phyloP scores from a whole-genome alignment of 768 basidiomycete genomes.

The Mycena vitilis region DNA sequence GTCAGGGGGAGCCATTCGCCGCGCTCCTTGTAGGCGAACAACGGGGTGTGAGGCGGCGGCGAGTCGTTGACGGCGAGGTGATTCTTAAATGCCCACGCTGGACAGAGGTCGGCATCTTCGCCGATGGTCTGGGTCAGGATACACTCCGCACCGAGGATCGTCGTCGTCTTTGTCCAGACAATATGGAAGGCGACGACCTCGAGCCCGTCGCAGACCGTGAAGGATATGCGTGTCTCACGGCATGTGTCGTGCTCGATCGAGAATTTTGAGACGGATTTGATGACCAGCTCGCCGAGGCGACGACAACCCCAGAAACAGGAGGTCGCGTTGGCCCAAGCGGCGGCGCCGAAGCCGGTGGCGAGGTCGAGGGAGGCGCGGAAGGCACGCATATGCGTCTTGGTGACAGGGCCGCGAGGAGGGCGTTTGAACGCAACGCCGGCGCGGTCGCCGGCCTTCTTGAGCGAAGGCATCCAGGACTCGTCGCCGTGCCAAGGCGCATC shows the following conservation, averaged over 20 bases:
- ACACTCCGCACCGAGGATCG: background rate
- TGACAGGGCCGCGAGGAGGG: conserved; percentile 14
- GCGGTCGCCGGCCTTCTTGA: conserved; percentile 8
- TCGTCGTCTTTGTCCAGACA: background rate
- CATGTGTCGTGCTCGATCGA: background rate
- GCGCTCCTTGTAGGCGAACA: background rate
- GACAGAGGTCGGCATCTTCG: background rate
- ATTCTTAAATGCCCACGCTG: background rate
- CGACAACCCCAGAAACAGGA: background rate
- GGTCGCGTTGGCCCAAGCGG: background rate
- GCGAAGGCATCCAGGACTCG: background rate
- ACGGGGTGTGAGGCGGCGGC: background rate
- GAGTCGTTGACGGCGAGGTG: background rate
- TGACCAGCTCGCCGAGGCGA: background rate
- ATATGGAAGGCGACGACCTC: conserved; percentile 1
- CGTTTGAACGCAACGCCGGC: conserved; percentile 12
- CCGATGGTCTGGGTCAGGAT: background rate
- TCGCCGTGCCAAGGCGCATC: background rate
- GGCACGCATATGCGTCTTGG: conserved; percentile 1
- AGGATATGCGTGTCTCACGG: background rate
- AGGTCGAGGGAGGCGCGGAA: background rate
- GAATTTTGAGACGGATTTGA: background rate
- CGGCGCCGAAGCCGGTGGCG: background rate
- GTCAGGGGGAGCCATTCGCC: background rate
- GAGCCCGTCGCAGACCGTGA: background rate